phyloP scores from a whole-genome alignment of 2,329 filamentous ascomycete genomes.

The Aureobasidium sp. region DNA sequence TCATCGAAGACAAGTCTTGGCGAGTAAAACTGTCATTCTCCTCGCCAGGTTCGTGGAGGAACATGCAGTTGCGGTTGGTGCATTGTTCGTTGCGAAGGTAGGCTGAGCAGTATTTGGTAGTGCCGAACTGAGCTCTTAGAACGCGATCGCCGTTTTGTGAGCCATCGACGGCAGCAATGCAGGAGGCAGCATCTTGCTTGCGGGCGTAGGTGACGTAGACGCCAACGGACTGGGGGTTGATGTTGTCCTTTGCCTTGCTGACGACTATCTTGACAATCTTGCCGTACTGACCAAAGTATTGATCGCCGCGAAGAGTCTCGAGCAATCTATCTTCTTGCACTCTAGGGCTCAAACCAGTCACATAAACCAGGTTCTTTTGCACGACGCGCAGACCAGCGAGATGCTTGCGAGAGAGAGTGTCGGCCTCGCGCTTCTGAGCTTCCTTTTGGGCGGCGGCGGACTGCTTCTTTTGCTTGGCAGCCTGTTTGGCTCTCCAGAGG shows the following conservation, averaged over 20 bases:
- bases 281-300: slow-evolving; percentile 97
- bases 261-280: slow-evolving; percentile 99
- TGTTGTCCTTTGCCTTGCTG: slow-evolving; percentile 79
- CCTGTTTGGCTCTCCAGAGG: slow-evolving; percentile 62
- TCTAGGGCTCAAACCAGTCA: slow-evolving; percentile 85
- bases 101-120: slow-evolving; percentile 97
- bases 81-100: slow-evolving; percentile 92
- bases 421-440: slow-evolving; percentile 89
- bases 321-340: slow-evolving; percentile 88
- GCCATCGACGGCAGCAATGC: slow-evolving; percentile 86
- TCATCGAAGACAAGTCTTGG: slow-evolving; percentile 90
- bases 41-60: slow-evolving; percentile 95
- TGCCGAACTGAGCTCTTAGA: slow-evolving; percentile 71
- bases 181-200: slow-evolving; percentile 81
- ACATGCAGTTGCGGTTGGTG: slow-evolving; percentile 95
- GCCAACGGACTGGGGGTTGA: slow-evolving; percentile 73
- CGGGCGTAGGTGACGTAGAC: slow-evolving; percentile 97
- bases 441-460: slow-evolving; percentile 87
- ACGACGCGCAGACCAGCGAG: slow-evolving; percentile 91
- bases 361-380: slow-evolving; percentile 97
- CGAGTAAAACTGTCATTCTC: slow-evolving; percentile 94
- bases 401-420: slow-evolving; percentile 92
- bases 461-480: slow-evolving; percentile 84
- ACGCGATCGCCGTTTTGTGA: slow-evolving; percentile 83
- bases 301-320: slow-evolving; percentile 76